Base-by-base conservation (phyloP, 345 rosid genomes). In the Syzygium aromaticum region DNA sequence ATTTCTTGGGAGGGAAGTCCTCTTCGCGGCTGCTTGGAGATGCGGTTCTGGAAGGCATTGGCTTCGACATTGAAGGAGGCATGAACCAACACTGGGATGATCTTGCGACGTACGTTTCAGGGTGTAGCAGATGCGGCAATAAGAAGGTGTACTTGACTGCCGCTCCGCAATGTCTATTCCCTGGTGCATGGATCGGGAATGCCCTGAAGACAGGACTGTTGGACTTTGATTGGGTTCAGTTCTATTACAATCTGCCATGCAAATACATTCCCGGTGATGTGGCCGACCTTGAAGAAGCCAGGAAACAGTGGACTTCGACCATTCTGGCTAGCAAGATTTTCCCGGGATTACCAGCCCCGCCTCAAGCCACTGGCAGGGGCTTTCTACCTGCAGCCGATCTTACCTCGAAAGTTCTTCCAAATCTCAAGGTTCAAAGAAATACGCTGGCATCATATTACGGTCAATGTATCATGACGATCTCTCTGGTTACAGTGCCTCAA, bases 381-480 rank as follows among this genome's bases (percentile, higher is more conserved):
- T 94, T 90, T 77, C 88, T 95, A 54, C 93, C 96, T 1, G 88
- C 94, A 3, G 88, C 90, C n/a, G 91, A 91, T 53, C 52, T 94
- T 30, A 89, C 86, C 53, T 88, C 90, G 43, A 89, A 87, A 84
- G 86, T 94, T n/a, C 92, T 93, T 89, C 95, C 92, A 46, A 87
- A 51, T 54, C 87, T 94, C 15, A 92, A 91, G 88, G 88, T 28
- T 92, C 95, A 12, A 19, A 59, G 1, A 93, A 88, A 52, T 94
- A 93, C 78, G 95, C 95, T 23, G 95, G 97, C 10, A 89, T 93
- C 1, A 94, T 94, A 94, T 92, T 94, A 51, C 93, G 95, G 95
- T 90, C 92, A 21, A 93, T 90, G 84, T 93, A 89, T 27, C 91
- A 80, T 61, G 95, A 94, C 82, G 92, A 90, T 88, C 52, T 80